A percentile compares a stretch with the other conserved stretches of the same genome.
phyloP scores from a whole-genome alignment of 768 basidiomycete genomes.

The Stropharia rugosoannulata region DNA sequence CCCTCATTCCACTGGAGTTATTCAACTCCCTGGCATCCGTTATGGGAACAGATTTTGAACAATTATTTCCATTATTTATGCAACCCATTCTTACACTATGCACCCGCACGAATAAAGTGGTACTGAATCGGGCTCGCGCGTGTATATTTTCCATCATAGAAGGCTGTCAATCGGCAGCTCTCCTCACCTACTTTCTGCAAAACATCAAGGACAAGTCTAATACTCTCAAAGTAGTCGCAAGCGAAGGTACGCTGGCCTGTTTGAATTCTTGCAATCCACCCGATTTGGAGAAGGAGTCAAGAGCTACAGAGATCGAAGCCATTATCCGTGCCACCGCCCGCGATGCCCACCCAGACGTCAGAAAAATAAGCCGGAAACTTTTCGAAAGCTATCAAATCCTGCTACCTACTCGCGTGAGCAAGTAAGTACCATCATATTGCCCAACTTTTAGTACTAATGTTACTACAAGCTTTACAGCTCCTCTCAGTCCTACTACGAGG shows the following conservation, averaged over 20 bases:
- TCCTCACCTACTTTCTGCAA: constrained; percentile 61
- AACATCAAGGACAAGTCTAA: constrained; percentile 68
- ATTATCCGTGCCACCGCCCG: constrained; percentile 66
- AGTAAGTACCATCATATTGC: constrained; percentile 34
- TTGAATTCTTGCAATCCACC: constrained; percentile 79
- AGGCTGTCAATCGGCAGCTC: constrained; percentile 60
- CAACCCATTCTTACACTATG: constrained; percentile 69
- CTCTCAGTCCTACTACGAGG: constrained; percentile 72
- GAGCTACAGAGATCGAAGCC: constrained; percentile 65
- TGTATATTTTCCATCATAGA: constrained; percentile 65
- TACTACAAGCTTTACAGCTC: constrained; percentile 59
- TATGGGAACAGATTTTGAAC: constrained; percentile 63
- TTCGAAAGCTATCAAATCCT: constrained; percentile 77
- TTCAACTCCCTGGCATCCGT: constrained; percentile 51
- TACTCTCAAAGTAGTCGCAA: constrained; percentile 60
- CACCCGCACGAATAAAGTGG: constrained; percentile 76
- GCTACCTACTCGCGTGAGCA: constrained; percentile 65
- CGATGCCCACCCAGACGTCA: constrained; percentile 75
- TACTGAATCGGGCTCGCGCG: constrained; percentile 60
- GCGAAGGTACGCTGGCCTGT: constrained; percentile 63
- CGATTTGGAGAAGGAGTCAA: constrained; percentile 67
- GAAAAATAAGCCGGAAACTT: constrained; percentile 65
- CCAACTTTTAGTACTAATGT: not conserved
- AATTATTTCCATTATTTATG: constrained; percentile 63
- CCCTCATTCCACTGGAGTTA: constrained; percentile 64